Percentiles rank a stretch among this genome's conserved stretches.
Conservation (phyloP, 169 alveolate genomes). For the Babesia sp. region DNA sequence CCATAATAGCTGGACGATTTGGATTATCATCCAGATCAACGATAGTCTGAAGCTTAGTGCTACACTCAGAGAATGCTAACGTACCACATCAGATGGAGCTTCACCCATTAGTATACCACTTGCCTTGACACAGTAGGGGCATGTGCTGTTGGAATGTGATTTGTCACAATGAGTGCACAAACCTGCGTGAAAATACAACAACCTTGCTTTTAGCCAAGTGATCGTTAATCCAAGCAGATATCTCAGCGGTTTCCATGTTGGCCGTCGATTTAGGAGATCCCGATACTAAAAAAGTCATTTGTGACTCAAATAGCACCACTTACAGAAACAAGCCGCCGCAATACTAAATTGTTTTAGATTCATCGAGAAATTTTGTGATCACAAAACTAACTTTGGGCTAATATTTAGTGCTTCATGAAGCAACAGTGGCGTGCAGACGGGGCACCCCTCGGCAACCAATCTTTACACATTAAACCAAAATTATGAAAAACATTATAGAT, state of each 20-base stretch:
- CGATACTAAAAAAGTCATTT: background rate
- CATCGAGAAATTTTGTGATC: background rate
- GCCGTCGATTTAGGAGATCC: background rate
- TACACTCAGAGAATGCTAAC: background rate
- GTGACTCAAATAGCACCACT: background rate
- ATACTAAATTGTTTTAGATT: background rate
- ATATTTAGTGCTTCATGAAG: too few relatives aligned
- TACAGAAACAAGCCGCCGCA: background rate
- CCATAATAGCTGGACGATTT: constrained; percentile 37
- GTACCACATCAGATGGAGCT: constrained; percentile 48
- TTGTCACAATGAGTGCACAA: background rate
- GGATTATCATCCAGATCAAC: constrained; percentile 50
- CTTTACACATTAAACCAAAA: too few relatives aligned
- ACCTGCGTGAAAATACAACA: constrained; percentile 61
- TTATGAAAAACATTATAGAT: too few relatives aligned
- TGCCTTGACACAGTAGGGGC: constrained; percentile 69
- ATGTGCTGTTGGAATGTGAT: constrained; percentile 16
- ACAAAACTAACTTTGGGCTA: too few relatives aligned
- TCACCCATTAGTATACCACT: constrained; percentile 26
- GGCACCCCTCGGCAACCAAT: too few relatives aligned
- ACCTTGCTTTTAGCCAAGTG: constrained; percentile 31
- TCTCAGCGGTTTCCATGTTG: constrained; percentile 32
- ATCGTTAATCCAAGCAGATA: constrained; percentile 30
- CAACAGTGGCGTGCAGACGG: too few relatives aligned
- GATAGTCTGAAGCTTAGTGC: constrained; percentile 22